Conservation (phyloP, 345 rosid species). For the Durio zibethinus region DNA sequence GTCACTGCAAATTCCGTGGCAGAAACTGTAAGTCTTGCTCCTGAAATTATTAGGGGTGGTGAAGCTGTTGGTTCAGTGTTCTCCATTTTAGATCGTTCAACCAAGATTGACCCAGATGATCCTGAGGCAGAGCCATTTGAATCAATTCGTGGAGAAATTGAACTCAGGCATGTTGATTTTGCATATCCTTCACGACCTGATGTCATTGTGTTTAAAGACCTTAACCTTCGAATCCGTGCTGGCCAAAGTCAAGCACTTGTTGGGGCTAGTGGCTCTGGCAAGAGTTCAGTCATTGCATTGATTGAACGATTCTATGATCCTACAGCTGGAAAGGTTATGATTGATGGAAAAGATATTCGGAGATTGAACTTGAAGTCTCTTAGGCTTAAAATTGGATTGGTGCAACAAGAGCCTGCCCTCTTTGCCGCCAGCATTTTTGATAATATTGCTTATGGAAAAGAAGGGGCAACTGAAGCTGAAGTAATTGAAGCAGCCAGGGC, state of each 20-base stretch:
- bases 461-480: slow-evolving; percentile 86
- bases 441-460: slow-evolving; percentile 94
- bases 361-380: slow-evolving; percentile 80
- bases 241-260: slow-evolving; percentile 99
- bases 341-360: slow-evolving; percentile 91
- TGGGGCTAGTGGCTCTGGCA: slow-evolving; percentile 97
- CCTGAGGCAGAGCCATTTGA: slow-evolving; percentile 86
- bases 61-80: slow-evolving; percentile 97
- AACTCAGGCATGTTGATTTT: slow-evolving; percentile 91
- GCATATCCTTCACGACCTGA: slow-evolving; percentile 94
- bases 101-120: slow-evolving; percentile 87
- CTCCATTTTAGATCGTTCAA: slow-evolving; percentile 74
- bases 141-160: slow-evolving; percentile 87
- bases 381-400: slow-evolving; percentile 86
- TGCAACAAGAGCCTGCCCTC: slow-evolving; percentile 95
- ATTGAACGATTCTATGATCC: slow-evolving; percentile 97
- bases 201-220: slow-evolving; percentile 69
- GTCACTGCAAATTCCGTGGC: slow-evolving; percentile 98
- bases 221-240: slow-evolving; percentile 83
- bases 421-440: slow-evolving; percentile 92
- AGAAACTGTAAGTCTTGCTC: slow-evolving; percentile 98
- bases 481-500: slow-evolving; percentile 87
- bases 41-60: slow-evolving; percentile 96
- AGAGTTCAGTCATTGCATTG: slow-evolving; percentile 89
- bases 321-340: slow-evolving; percentile 77